Evolutionary conservation across 1,284 basidiomycete genomes (phyloP).

Genomic region (Golubevia pallescens): DNA sequence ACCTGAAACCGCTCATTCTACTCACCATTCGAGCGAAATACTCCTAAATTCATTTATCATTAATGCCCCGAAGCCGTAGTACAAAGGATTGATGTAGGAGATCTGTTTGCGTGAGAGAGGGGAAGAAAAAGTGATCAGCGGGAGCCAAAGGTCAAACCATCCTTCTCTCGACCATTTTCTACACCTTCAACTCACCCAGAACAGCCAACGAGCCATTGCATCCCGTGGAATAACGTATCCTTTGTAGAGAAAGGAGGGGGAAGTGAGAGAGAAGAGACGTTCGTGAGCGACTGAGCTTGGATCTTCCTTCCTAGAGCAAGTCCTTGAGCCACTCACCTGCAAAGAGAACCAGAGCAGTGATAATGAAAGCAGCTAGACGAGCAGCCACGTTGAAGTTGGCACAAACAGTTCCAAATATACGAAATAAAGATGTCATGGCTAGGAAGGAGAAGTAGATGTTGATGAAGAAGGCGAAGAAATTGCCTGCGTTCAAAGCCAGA

Average conservation of each 20-base stretch:
- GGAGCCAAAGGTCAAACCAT: not conserved
- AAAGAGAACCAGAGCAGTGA: slow-evolving; percentile 68
- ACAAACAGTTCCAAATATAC: slow-evolving; percentile 67
- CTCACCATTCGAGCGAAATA: no score
- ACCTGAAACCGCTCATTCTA: no score
- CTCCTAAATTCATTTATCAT: slow-evolving; percentile 85
- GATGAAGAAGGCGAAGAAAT: slow-evolving; percentile 67
- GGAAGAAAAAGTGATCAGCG: slow-evolving; percentile 4
- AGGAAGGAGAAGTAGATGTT: slow-evolving; percentile 31
- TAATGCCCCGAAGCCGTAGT: slow-evolving; percentile 79
- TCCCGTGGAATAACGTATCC: slow-evolving; percentile 46
- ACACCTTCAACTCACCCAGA: slow-evolving; percentile 72
- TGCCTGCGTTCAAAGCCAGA: slow-evolving; percentile 66
- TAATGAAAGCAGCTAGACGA: slow-evolving; percentile 67
- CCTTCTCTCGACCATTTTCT: slow-evolving; percentile 12
- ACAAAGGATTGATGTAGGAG: slow-evolving; percentile 71
- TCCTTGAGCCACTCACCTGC: no score
- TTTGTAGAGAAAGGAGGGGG: slow-evolving; percentile 50
- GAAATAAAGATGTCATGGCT: slow-evolving; percentile 67
- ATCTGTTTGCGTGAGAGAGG: slow-evolving; percentile 36
- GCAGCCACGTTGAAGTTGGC: slow-evolving; percentile 68
- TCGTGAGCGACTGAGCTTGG: slow-evolving; percentile 24
- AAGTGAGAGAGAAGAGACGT: slow-evolving; percentile 30
- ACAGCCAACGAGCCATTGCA: slow-evolving; percentile 84
- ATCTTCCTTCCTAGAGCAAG: slow-evolving; percentile 15